Percentiles rank a stretch among this genome's conserved stretches.
Evolutionary conservation across 306 rosid species (phyloP).

Genomic region (Ammopiptanthus mongolicus): DNA sequence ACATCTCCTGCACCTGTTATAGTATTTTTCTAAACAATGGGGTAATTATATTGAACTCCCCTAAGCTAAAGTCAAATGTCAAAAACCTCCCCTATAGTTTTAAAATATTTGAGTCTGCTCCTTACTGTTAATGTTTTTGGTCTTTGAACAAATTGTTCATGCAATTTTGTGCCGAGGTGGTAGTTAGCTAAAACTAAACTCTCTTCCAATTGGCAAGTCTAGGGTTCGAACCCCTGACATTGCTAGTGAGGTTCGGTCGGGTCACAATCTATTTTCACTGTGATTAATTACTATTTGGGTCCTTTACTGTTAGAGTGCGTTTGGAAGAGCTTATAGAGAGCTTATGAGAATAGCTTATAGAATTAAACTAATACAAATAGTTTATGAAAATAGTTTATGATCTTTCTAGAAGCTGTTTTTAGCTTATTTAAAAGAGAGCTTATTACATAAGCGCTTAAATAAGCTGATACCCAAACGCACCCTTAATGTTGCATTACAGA

Average conservation of each 20-base stretch:
- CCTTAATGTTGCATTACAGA: background rate
- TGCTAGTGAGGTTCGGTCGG: background rate
- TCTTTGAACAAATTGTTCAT: background rate
- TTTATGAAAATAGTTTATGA: no score
- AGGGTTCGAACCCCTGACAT: background rate
- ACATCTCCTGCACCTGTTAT: background rate
- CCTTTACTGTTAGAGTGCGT: background rate
- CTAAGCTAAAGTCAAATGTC: background rate
- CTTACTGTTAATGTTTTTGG: background rate
- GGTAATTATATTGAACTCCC: background rate
- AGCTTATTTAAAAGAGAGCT: no score
- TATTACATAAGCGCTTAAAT: no score
- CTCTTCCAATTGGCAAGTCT: background rate
- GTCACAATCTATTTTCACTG: background rate
- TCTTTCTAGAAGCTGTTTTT: no score
- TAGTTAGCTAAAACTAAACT: background rate
- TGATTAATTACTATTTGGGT: background rate
- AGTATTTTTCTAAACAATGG: background rate
- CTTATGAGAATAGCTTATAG: no score
- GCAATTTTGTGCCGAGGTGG: background rate
- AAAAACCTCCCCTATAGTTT: background rate
- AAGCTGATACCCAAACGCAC: no score
- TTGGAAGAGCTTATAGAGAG: no score
- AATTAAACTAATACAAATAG: no score
- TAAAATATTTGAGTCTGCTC: background rate